These are phyloP conservation scores for Neofusicoccum umdonicola DNA, from an alignment of 2,329 filamentous ascomycete species.

Conservation along the genomic window DNA sequence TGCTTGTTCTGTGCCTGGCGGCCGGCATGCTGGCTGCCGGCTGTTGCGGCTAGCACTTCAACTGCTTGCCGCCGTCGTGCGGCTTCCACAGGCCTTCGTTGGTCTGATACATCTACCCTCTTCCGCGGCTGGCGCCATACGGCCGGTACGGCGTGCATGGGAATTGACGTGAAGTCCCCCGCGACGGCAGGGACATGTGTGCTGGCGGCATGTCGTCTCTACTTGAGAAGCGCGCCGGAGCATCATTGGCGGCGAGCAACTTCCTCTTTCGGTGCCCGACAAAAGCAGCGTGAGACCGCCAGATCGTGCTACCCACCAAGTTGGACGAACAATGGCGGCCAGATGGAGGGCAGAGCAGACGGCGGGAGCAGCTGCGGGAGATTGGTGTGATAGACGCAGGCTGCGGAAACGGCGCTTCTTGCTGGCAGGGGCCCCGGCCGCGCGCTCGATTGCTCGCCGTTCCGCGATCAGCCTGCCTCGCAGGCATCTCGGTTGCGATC, in stretches of 20 bases:
- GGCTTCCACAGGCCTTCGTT: too few relatives aligned
- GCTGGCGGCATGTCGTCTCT: too few relatives aligned
- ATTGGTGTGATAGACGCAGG: conserved; percentile 12
- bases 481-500: conserved; percentile 3
- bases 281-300: neutral
- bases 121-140: too few relatives aligned
- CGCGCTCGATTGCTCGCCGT: neutral
- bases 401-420: conserved; percentile 8
- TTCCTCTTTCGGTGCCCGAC: neutral
- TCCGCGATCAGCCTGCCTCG: neutral
- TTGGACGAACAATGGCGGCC: neutral
- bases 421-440: neutral
- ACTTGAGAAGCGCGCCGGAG: too few relatives aligned
- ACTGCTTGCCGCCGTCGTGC: too few relatives aligned
- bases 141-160: too few relatives aligned
- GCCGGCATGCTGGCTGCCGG: too few relatives aligned
- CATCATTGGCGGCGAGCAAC: neutral
- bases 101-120: too few relatives aligned
- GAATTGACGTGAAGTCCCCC: too few relatives aligned
- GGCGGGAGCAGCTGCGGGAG: neutral
- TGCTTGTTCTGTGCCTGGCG: too few relatives aligned
- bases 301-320: neutral
- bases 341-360: neutral
- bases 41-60: too few relatives aligned
- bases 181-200: too few relatives aligned